These are phyloP conservation scores for Echeveria elegans DNA, from an alignment of 164 flowering plant genomes.

Conservation along the genomic window DNA sequence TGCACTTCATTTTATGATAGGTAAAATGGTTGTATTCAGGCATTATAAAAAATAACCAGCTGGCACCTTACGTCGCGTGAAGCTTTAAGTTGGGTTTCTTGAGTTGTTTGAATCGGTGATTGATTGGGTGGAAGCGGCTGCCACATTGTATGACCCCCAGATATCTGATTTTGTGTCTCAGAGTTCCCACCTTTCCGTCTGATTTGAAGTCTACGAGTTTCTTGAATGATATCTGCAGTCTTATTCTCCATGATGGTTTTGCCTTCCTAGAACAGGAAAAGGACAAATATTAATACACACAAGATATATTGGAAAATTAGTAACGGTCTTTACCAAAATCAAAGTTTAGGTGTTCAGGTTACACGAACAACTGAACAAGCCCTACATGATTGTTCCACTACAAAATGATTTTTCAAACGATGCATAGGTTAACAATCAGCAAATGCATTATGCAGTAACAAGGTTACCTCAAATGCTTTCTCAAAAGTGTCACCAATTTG, in stretches of 20 bases:
- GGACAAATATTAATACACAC: too few species aligned
- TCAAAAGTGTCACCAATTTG: constrained; percentile 72
- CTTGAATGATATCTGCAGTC: too few species aligned
- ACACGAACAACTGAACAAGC: not conserved
- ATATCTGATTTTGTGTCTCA: constrained; percentile 24
- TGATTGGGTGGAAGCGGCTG: constrained; percentile 19
- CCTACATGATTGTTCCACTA: not conserved
- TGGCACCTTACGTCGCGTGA: constrained; percentile 99
- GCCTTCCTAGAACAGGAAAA: constrained; percentile 71
- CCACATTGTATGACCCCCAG: constrained; percentile 20
- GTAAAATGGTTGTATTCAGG: too few species aligned
- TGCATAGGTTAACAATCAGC: not conserved
- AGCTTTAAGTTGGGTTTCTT: constrained; percentile 90
- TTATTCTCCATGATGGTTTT: constrained; percentile 58
- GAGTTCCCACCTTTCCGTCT: constrained; percentile 35
- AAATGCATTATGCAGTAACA: not conserved
- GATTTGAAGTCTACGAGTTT: too few species aligned
- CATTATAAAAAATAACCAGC: too few species aligned
- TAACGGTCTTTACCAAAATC: not conserved
- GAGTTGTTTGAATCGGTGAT: constrained; percentile 37
- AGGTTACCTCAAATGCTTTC: constrained; percentile 75
- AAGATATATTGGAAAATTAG: not conserved
- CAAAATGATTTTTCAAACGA: not conserved
- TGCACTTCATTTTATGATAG: too few species aligned
- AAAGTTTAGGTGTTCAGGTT: not conserved